phyloP scores from a whole-genome alignment of 2,329 filamentous ascomycete genomes.

The Ceratocystis destructans region DNA sequence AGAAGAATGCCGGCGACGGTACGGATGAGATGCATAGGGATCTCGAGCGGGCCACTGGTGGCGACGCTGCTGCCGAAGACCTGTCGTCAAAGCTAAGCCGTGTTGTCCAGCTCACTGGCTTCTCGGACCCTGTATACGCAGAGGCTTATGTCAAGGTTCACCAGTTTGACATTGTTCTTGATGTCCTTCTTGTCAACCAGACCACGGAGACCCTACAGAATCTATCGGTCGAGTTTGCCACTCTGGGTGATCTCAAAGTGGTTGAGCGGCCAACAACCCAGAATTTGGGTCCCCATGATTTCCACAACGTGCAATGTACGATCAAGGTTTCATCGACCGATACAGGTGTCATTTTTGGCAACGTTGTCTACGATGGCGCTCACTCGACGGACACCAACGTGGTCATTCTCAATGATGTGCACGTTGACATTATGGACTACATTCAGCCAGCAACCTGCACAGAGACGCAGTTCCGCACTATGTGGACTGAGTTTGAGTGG shows the following conservation, averaged over 20 bases:
- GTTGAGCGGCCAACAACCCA: constrained; percentile 93
- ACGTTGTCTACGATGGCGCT: constrained; percentile 91
- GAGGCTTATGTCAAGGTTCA: constrained; percentile 98
- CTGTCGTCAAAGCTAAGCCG: constrained; percentile 87
- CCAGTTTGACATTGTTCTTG: constrained; percentile 95
- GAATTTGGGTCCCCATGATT: constrained; percentile 88
- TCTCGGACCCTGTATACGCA: constrained; percentile 96
- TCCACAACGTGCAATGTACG: constrained; percentile 95
- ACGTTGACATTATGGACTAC: constrained; percentile 99
- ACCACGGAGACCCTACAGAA: constrained; percentile 95
- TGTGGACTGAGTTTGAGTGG: constrained; percentile 99
- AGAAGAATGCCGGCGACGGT: constrained; percentile 74
- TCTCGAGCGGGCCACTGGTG: constrained; percentile 85
- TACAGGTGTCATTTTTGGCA: constrained; percentile 96
- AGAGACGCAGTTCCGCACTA: constrained; percentile 97
- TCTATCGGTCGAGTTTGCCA: constrained; percentile 95
- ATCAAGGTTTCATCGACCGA: constrained; percentile 98
- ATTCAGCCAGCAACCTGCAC: constrained; percentile 94
- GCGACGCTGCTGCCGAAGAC: constrained; percentile 70
- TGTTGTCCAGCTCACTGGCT: constrained; percentile 92
- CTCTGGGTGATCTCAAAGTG: constrained; percentile 90
- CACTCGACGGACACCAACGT: constrained; percentile 89
- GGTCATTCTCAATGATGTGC: constrained; percentile 93
- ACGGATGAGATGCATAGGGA: constrained; percentile 78
- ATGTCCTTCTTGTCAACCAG: constrained; percentile 93